These are phyloP conservation scores for Colletotrichum chrysophilum DNA, from an alignment of 2,329 filamentous ascomycete genomes.

Conservation along the genomic window DNA sequence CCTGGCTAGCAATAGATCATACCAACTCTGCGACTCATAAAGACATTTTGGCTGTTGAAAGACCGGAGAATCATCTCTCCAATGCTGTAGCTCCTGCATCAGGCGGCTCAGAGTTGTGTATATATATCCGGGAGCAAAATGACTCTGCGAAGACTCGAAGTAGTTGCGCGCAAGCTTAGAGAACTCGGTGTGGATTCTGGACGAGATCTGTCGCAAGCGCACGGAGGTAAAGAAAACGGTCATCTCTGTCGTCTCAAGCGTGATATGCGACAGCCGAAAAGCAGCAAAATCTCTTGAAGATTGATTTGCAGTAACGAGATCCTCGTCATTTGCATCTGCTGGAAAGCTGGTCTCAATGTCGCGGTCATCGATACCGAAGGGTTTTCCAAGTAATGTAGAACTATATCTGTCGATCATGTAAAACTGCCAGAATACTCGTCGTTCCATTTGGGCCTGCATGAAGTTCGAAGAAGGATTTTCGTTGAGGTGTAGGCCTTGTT, in stretches of 20 bases:
- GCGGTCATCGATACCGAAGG: conserved; percentile 44
- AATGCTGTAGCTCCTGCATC: conserved; percentile 37
- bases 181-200: conserved; percentile 38
- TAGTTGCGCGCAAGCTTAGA: conserved; percentile 19
- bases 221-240: conserved; percentile 43
- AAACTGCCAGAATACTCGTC: conserved; percentile 49
- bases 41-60: conserved; percentile 39
- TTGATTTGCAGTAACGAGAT: conserved; percentile 25
- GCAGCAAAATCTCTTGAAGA: conserved; percentile 11
- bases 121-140: conserved; percentile 25
- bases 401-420: conserved; percentile 51
- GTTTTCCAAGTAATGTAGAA: conserved; percentile 44
- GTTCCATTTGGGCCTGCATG: conserved; percentile 38
- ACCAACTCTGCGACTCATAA: conserved; percentile 49
- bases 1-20: conserved; percentile 44
- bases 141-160: neutral
- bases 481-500: conserved; percentile 37
- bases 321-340: conserved; percentile 36
- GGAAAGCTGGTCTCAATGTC: conserved; percentile 42
- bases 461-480: conserved; percentile 12
- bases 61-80: conserved; percentile 36
- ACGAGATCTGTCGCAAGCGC: conserved; percentile 43
- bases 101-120: conserved; percentile 32
- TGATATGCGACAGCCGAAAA: neutral
- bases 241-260: conserved; percentile 31